Base-by-base conservation (phyloP, 163 green algal species). In the Scenedesmus sp. region DNA sequence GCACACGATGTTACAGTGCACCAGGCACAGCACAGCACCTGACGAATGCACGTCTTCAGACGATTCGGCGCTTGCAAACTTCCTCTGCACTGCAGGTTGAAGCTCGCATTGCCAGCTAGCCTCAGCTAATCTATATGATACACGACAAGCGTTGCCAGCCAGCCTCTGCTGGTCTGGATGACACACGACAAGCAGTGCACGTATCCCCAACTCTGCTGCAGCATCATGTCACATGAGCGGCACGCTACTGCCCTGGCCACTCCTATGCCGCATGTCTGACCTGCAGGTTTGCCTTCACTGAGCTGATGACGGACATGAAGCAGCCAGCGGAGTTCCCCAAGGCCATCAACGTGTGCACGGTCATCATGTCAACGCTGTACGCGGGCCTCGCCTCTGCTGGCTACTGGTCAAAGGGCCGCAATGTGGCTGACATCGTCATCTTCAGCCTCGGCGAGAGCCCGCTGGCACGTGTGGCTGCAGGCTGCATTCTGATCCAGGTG, bases 221-320 rank as follows among this genome's bases (percentile, higher is more conserved):
- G 49, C 49, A 92, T 13, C 0, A 56, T 56, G 49, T 56, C 15
- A 56, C 49, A 56, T 56, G 49, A 56, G 49, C 53, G 3, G 4
- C 53, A 68, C 53, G 53, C 53, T 73, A 20, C 22, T 73, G 61
- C 61, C n/a, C 33, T 20, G 10, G 33, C 33, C 44, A 33, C 33
- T 9, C 33, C 22, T 7, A n/a, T 78, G 65, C 10, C 10, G 65
- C n/a, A n/a, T n/a, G n/a, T n/a, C n/a, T 80, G 68, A 24, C 10
- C 5, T 80, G 68, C 56, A 70, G 56, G 56, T 70, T 70, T 70
- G 82, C 82, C 18, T 95, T 94, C 81, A 51, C 93, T 26, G 94
- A 96, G 87, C 87, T 96, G 6, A 89, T 96, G 68, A 92, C 90
- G 2, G 91, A 82, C 90, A 96, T 96, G 94, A 61, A 30, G 18